Conservation (phyloP, 495 filamentous ascomycete species). For the Podospora fimiseda region DNA sequence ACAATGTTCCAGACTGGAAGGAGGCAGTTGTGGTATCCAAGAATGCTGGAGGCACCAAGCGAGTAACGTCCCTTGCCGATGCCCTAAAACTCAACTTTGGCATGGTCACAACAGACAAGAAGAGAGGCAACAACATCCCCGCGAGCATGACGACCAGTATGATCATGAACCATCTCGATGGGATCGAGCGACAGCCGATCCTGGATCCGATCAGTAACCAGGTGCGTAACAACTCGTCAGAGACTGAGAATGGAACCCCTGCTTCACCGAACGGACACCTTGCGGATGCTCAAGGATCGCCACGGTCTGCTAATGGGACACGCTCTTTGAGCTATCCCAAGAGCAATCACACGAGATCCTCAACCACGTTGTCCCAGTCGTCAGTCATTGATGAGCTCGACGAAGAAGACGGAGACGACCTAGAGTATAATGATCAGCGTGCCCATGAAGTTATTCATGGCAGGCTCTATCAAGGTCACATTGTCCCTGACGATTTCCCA, state of each 20-base stretch:
- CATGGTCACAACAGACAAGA: conserved; percentile 89
- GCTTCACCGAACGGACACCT: conserved; percentile 12
- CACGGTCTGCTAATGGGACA: conserved; percentile 29
- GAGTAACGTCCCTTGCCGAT: conserved; percentile 94
- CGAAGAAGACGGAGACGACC: conserved; percentile 42
- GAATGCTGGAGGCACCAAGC: conserved; percentile 92
- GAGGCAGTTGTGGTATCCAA: conserved; percentile 96
- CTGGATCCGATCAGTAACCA: conserved; percentile 23
- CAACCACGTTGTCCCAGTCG: conserved; percentile 29
- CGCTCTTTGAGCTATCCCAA: conserved; percentile 21
- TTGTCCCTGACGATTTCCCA: conserved; percentile 91
- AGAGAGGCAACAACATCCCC: conserved; percentile 50
- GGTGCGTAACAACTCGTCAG: conserved; percentile 27
- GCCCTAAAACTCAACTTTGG: conserved; percentile 95
- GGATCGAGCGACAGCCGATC: conserved; percentile 31
- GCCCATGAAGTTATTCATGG: conserved; percentile 88
- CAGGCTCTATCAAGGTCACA: conserved; percentile 87
- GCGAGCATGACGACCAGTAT: conserved; percentile 61
- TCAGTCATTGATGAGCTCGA: conserved; percentile 41
- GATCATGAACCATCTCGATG: conserved; percentile 49
- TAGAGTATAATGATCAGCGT: conserved; percentile 78
- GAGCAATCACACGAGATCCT: conserved; percentile 19
- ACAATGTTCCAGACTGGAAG: conserved; percentile 79
- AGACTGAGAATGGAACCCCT: conserved; percentile 21
- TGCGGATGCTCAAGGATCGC: conserved; percentile 36